Conservation (phyloP, 176 grass and related monocot genomes). For the Bromus sterilis region DNA sequence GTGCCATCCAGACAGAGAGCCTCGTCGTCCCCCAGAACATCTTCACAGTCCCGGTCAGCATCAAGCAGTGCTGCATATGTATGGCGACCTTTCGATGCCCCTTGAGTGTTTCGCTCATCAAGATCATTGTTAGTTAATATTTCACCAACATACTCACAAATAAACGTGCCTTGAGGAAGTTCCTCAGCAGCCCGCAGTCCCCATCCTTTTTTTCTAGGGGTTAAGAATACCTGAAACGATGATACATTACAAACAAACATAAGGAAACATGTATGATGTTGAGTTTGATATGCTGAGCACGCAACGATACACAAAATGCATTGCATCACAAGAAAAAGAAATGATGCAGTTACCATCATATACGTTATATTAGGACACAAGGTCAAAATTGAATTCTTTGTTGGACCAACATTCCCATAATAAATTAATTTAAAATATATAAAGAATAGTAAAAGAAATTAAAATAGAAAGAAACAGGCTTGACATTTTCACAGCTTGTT, state of each 20-base stretch:
- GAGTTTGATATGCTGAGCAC: background rate
- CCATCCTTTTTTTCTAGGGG: conserved; percentile 69
- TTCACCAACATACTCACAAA: conserved; percentile 94
- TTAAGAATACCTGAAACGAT: conserved; percentile 74
- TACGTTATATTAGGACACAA: background rate
- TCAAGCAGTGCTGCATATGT: conserved; percentile 72
- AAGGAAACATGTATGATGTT: background rate
- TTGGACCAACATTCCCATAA: background rate
- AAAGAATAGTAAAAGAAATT: too few relatives aligned
- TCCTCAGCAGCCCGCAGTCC: conserved; percentile 49
- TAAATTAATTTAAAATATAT: background rate
- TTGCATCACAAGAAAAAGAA: background rate
- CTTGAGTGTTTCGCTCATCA: conserved; percentile 51
- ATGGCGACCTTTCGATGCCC: conserved; percentile 35
- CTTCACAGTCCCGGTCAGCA: conserved; percentile 81
- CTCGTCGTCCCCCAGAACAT: conserved; percentile 74
- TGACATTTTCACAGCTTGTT: background rate
- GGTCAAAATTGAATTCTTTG: background rate
- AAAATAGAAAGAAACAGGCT: background rate
- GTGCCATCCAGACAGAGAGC: conserved; percentile 86
- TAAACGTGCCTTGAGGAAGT: conserved; percentile 69
- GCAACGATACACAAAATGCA: background rate
- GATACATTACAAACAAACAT: background rate
- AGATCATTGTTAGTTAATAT: conserved; percentile 86
- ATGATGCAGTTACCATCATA: background rate